phyloP scores from a whole-genome alignment of 108 stramenopile species.

The Cyclotella atomus region DNA sequence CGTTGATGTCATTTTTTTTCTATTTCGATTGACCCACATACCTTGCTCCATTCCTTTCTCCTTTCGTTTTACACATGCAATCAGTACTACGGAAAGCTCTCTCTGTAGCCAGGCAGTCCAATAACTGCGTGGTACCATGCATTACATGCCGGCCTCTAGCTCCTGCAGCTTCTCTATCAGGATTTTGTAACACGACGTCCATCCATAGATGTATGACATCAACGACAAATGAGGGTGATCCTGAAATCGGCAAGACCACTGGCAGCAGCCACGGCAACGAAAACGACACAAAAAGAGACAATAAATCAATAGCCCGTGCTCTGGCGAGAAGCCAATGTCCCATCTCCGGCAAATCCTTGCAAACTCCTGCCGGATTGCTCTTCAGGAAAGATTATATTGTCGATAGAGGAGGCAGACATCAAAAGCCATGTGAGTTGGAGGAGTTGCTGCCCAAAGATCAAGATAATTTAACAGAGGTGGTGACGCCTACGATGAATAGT shows the following conservation, averaged over 20 bases:
- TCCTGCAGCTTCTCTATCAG: too few species aligned
- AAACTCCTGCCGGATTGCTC: conserved; percentile 35
- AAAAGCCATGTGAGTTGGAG: conserved; percentile 4
- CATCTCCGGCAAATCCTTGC: conserved; percentile 11
- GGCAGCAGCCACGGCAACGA: background rate
- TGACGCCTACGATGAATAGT: conserved; percentile 24
- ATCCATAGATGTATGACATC: too few species aligned
- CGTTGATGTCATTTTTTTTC: too few species aligned
- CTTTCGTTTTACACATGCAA: too few species aligned
- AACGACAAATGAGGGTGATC: conserved; percentile 1
- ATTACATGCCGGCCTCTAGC: too few species aligned
- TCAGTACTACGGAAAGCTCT: too few species aligned
- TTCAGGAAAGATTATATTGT: conserved; percentile 22
- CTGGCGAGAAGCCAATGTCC: background rate
- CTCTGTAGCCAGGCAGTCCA: too few species aligned
- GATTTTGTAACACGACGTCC: too few species aligned
- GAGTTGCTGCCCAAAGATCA: conserved; percentile 32
- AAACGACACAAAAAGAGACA: background rate
- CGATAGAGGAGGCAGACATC: background rate
- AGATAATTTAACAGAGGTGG: conserved; percentile 39
- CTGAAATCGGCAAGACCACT: background rate
- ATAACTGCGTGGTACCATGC: too few species aligned
- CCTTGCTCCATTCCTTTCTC: too few species aligned
- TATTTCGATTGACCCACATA: too few species aligned
- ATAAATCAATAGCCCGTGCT: background rate